These are phyloP conservation scores for Saccharomyces cerevisiae DNA, from an alignment of 805 yeast species.

Conservation along the genomic window DNA sequence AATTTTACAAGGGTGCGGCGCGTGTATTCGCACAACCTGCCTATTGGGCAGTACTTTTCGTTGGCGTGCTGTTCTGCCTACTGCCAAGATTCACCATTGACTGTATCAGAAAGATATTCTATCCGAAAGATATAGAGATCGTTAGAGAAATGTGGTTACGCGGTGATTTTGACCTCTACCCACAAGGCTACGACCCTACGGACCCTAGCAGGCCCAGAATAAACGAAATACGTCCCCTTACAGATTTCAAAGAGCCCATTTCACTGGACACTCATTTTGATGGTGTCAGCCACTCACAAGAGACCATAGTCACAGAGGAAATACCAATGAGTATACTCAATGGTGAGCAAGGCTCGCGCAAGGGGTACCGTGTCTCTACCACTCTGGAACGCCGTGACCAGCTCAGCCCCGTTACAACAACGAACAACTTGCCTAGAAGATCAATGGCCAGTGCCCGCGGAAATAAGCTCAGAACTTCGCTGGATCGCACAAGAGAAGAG, in stretches of 20 bases:
- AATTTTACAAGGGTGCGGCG: conserved; percentile 63
- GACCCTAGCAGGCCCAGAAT: conserved; percentile 59
- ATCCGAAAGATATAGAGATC: conserved; percentile 68
- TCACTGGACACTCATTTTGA: conserved; percentile 16
- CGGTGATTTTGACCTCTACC: conserved; percentile 63
- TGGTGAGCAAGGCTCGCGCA: conserved; percentile 19
- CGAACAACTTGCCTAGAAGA: conserved; percentile 2
- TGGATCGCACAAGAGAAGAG: conserved; percentile 32
- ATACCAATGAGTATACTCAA: conserved; percentile 30
- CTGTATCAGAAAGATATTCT: conserved; percentile 40
- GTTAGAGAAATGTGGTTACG: conserved; percentile 59
- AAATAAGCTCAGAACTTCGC: conserved; percentile 28
- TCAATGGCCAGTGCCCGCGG: conserved; percentile 12
- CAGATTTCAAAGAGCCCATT: conserved; percentile 2
- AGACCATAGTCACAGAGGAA: conserved; percentile 33
- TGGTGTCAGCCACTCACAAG: conserved; percentile 16
- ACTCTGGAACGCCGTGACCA: neutral
- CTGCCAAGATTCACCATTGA: conserved; percentile 63
- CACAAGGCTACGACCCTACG: conserved; percentile 68
- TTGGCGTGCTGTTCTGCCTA: conserved; percentile 56
- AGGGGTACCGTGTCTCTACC: neutral
- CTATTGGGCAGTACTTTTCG: conserved; percentile 60
- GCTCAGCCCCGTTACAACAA: neutral
- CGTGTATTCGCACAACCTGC: conserved; percentile 51
- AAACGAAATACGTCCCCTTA: conserved; percentile 31